A percentile compares a stretch with the other conserved stretches of the same genome.
Conservation (phyloP, 169 alveolate genomes). For the Sarcocystis neurona region DNA sequence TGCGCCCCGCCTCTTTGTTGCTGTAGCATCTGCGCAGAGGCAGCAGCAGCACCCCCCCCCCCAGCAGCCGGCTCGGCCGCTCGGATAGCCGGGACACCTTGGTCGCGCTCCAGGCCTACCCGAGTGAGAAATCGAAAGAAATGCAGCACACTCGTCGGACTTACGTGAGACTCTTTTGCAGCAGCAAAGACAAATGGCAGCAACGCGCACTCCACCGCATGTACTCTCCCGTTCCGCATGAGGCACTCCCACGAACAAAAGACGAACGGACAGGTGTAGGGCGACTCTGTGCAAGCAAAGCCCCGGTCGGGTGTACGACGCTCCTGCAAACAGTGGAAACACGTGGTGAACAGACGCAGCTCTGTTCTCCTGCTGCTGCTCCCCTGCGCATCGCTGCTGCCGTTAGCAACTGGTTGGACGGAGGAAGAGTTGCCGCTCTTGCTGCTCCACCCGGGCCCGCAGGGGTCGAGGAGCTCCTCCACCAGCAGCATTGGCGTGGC, state of each 20-base stretch:
- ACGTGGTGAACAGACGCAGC: constrained; percentile 69
- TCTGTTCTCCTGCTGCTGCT: no score
- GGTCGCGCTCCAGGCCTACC: constrained; percentile 69
- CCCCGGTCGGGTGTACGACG: constrained; percentile 70
- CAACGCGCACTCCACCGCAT: constrained; percentile 81
- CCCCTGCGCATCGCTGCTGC: no score
- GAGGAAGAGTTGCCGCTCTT: no score
- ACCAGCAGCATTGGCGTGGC: constrained; percentile 55
- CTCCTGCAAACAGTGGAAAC: constrained; percentile 87
- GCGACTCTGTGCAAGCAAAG: constrained; percentile 83
- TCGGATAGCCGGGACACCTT: constrained; percentile 31
- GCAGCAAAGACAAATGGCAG: constrained; percentile 75
- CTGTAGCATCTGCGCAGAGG: neutral
- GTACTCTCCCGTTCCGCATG: constrained; percentile 79
- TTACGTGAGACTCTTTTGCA: constrained; percentile 71
- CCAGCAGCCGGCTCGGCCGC: no score
- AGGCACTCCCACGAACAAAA: constrained; percentile 88
- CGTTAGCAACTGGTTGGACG: no score
- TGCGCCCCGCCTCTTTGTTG: neutral
- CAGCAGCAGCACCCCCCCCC: no score
- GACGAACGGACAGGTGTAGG: constrained; percentile 83
- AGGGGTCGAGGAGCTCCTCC: no score
- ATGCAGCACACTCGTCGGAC: constrained; percentile 69
- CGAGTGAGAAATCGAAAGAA: constrained; percentile 70
- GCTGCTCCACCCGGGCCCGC: no score